Base-by-base conservation (phyloP, 2,329 filamentous ascomycete genomes). In the Colletotrichum acutatum region DNA sequence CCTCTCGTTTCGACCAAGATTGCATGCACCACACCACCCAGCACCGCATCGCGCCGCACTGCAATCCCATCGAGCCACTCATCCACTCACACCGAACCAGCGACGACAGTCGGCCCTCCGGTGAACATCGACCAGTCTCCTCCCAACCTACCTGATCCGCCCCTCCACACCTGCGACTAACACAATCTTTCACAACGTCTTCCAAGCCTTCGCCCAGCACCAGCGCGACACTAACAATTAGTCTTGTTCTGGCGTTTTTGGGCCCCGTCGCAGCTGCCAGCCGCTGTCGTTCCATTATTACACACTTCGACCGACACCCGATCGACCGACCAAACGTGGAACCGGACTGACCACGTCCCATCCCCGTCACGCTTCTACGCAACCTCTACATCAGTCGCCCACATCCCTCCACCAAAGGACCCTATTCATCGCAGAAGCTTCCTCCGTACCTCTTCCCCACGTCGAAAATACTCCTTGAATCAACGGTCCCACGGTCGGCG, bases 221-320 rank as follows among this genome's bases (percentile, higher is more conserved):
- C 49, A 52, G 64, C 49, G 7, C 61, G 32, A 34, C 34, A 42
- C n/a, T 42, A 59, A 30, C 28, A 42, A 42, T 32, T 53, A 24
- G 53, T 37, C 65, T 69, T 46, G 58, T 59, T 14, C 26, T 37
- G 28, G 24, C 19, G 28, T 46, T 68, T 30, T 34, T 24, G 54
- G 66, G 66, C 42, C 46, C 69, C 58, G 32, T 69, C 69, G 53
- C 42, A 68, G 28, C 34, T 57, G 58, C 24, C 65, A 59, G 59
- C 58, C 66, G 66, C 59, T 46, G 60, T 72, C 66, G 58, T 72
- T 63, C 69, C 59, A 69, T 67, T 24, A 58, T 24, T n/a, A 59
- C 46, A 24, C 62, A 46, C 66, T 16, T 42, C 70, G 59, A 54
- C 60, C 60, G 42, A 70, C 66, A 57, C 60, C 60, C 60, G 42